phyloP scores from a whole-genome alignment of 495 filamentous ascomycete genomes.

The Neurospora africana region DNA sequence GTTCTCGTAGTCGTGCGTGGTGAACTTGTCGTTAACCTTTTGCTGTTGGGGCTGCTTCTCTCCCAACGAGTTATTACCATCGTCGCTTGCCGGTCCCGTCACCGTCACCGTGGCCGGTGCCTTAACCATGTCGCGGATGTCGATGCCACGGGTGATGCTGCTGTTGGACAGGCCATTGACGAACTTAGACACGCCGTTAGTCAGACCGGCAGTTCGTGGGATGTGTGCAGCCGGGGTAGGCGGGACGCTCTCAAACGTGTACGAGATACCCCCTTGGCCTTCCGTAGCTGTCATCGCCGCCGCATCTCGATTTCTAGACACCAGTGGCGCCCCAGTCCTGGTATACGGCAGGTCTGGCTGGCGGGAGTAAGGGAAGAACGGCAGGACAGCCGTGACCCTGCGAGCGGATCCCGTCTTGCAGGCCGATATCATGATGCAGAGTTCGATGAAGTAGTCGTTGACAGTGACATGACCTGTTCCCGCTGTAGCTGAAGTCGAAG shows the following conservation, averaged over 20 bases:
- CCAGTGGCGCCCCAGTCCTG: conserved; percentile 77
- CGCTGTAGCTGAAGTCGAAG: background rate
- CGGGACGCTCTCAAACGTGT: conserved; percentile 89
- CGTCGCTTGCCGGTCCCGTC: background rate
- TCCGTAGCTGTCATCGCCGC: conserved; percentile 45
- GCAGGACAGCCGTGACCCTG: conserved; percentile 85
- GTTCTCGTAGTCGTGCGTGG: conserved; percentile 49
- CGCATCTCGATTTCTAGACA: background rate
- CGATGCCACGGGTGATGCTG: conserved; percentile 16
- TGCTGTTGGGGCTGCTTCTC: conserved; percentile 24
- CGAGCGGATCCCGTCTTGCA: conserved; percentile 94
- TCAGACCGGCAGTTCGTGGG: conserved; percentile 49
- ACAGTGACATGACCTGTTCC: conserved; percentile 48
- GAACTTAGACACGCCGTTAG: conserved; percentile 53
- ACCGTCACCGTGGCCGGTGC: background rate
- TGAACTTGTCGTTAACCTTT: conserved; percentile 31
- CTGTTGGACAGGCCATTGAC: conserved; percentile 44
- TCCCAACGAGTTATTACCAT: background rate
- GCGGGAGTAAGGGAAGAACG: conserved; percentile 90
- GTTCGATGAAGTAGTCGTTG: conserved; percentile 91
- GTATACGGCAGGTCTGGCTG: conserved; percentile 95
- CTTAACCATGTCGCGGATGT: background rate
- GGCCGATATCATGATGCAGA: conserved; percentile 93
- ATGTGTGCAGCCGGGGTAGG: conserved; percentile 66
- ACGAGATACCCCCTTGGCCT: conserved; percentile 48